A percentile compares a stretch with the other conserved stretches of the same genome.
Conservation (phyloP, 2,329 filamentous ascomycete species). For the Cladosporium sp. region DNA sequence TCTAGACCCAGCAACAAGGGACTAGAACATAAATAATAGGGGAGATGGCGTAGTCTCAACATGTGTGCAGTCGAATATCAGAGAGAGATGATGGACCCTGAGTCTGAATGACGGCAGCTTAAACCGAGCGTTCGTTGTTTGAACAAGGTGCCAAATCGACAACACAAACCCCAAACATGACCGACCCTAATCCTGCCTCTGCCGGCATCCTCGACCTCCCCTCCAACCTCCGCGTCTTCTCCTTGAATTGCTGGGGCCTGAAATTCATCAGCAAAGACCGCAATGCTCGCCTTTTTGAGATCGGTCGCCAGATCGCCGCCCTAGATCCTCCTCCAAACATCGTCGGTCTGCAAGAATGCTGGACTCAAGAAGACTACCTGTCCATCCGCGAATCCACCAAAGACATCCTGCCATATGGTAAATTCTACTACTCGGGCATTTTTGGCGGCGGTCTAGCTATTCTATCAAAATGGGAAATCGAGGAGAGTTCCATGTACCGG, state of each 20-base stretch:
- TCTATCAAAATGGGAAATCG: slow-evolving; percentile 85
- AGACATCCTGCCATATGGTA: slow-evolving; percentile 76
- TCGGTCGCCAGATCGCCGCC: slow-evolving; percentile 71
- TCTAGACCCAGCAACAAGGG: no score
- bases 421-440: slow-evolving; percentile 86
- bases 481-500: slow-evolving; percentile 76
- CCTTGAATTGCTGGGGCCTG: slow-evolving; percentile 95
- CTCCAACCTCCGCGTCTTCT: slow-evolving; percentile 67
- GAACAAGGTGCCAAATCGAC: no score
- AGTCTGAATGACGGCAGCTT: no score
- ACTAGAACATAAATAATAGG: no score
- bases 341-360: slow-evolving; percentile 93
- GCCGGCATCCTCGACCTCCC: slow-evolving; percentile 8
- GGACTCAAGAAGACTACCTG: slow-evolving; percentile 78
- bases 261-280: slow-evolving; percentile 79
- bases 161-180: no score
- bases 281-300: slow-evolving; percentile 71
- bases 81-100: no score
- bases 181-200: background rate
- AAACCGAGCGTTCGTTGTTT: no score
- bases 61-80: no score
- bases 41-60: no score
- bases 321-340: slow-evolving; percentile 69
- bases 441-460: slow-evolving; percentile 89
- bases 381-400: slow-evolving; percentile 69